Evolutionary conservation across 345 rosid genomes (phyloP), one percentile per base, ranked within the genome.

Genomic region (Sisymbrium irio): DNA sequence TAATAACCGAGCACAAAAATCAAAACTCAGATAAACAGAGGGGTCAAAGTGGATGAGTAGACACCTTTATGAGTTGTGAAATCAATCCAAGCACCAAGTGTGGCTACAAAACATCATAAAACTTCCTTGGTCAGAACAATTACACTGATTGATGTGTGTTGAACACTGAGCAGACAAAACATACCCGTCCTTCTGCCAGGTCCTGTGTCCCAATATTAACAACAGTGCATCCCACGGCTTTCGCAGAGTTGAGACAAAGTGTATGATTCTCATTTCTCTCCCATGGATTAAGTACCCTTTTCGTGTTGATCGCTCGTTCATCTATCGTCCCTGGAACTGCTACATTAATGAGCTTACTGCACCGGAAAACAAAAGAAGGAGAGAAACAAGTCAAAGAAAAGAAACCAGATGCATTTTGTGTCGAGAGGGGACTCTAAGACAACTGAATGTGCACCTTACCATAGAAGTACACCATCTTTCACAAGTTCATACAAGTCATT

Each of bases 251-350:
- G 58, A 93, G 92, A 83, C 94, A 88, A 33, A 93, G 94, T 2
- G 97, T 91, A 77, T 93, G 98, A 75, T 93, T 91, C 83, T 93
- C 97, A 78, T 86, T 91, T 83, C 91, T 88, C 83, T 94, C 97
- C 97, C 96, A 94, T 0, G 85, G 90, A 63, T 91, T 93, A 67
- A 94, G 94, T 49, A 91, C 88, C 49, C 66, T 75, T 81, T 94
- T 94, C 9, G 87, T 85, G 74, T 94, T 94, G 67, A 91, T 89
- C 53, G 98, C 91, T 69, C 97, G 85, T 77, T 91, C 97, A 80
- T 94, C 97, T 62, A 94, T 91, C 19, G 97, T 94, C 77, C 96
- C 91, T 0, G 95, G 90, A 69, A 89, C 97, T 50, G 91, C 96
- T 77, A 94, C 86, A 81, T 91, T 94, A 62, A 94, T 89, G 56